Evolutionary conservation across 441 rosid species (phyloP), one percentile per base, ranked within the genome.

Genomic region (Croton laevigatus): DNA sequence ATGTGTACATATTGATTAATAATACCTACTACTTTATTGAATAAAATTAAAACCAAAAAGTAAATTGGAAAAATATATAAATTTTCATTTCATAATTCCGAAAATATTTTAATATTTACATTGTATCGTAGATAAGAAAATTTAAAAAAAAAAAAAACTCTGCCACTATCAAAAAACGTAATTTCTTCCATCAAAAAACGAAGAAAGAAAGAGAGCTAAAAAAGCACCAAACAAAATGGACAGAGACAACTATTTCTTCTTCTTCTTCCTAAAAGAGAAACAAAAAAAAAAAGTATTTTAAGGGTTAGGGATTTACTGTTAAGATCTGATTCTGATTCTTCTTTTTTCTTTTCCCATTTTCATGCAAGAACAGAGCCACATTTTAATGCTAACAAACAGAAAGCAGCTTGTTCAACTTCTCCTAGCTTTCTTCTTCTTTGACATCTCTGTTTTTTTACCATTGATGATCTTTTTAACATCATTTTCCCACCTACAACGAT

Each of bases 401-500:
- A 78, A 71, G 98, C 98, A 59, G 98, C 97, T 60, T 85, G 87
- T 78, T 94, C 96, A 74, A 87, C 97, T 78, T 89, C 96, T 20
- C 86, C 76, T 71, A 88, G 23, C 83, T 67, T 83, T 73, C 84
- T 85, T 60, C 73, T 89, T 79, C 89, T 83, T 51, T 73, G 89
- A 70, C 89, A 81, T 76, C 94, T 75, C 66, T 84, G 87, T 78
- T 89, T 89, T 83, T 86, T 87, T 67, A 79, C 83, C n/a, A 68
- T 22, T 16, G 72, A 19, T 65, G 88, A 73, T 51, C 75, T 86
- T 68, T 62, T 78, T 57, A 79, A 42, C 75, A 81, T 10, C 65
- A 82, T 52, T 34, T 73, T 76, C 49, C 77, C 70, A 0, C 85
- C 83, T 79, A 79, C 38, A 37, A 72, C 69, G 65, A 75, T 46